These are phyloP conservation scores for Epichloe gansuensis DNA, from an alignment of 2,329 filamentous ascomycete genomes.

Conservation along the genomic window DNA sequence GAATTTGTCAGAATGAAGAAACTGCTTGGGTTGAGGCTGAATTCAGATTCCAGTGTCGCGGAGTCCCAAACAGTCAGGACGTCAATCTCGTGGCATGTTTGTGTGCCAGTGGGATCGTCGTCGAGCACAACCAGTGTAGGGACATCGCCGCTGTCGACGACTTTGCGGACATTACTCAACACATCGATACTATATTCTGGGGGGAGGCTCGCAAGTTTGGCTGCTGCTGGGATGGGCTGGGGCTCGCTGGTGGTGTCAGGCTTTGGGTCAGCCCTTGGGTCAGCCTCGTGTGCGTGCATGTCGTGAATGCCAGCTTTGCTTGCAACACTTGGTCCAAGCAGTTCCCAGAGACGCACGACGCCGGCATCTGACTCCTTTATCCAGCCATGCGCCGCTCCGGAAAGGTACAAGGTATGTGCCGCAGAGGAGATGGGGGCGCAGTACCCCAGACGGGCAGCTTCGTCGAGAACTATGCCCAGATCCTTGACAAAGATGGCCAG, in stretches of 20 bases:
- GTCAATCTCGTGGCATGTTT: constrained; percentile 44
- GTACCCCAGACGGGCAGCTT: constrained; percentile 17
- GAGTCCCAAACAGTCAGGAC: constrained; percentile 42
- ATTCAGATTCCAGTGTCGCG: constrained; percentile 29
- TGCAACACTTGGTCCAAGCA: constrained; percentile 11
- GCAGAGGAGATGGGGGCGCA: constrained; percentile 17
- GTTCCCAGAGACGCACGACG: constrained; percentile 26
- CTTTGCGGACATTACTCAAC: constrained; percentile 9
- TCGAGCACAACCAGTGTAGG: constrained; percentile 31
- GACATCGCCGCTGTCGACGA: constrained; percentile 11
- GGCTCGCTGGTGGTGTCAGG: not conserved
- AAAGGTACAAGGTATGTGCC: constrained; percentile 20
- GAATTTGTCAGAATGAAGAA: constrained; percentile 50
- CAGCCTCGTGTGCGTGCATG: not conserved
- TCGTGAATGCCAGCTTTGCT: not conserved
- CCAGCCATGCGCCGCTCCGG: constrained; percentile 19
- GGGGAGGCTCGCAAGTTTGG: constrained; percentile 13
- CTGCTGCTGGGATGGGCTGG: constrained; percentile 9
- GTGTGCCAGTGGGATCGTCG: constrained; percentile 46
- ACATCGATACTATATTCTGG: constrained; percentile 12
- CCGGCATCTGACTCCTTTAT: constrained; percentile 22
- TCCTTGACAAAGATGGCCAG: constrained; percentile 24
- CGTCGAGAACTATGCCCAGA: constrained; percentile 20
- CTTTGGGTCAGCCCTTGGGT: too few relatives aligned
- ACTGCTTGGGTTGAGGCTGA: constrained; percentile 26